Conservation (phyloP, 208 protist species). For the Angomonas ambiguus region DNA sequence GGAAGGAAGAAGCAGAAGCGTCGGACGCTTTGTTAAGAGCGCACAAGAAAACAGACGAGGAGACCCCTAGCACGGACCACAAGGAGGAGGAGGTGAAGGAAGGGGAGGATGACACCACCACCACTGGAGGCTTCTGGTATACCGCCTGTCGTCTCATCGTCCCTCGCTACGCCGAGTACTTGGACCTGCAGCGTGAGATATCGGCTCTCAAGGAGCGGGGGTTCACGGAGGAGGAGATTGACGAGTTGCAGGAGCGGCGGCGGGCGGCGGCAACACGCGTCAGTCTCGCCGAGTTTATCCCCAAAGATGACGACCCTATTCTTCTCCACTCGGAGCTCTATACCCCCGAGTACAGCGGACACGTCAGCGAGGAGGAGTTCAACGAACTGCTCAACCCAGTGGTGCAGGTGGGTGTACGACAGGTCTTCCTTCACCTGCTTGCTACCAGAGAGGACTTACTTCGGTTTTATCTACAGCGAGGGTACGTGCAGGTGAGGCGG, state of each 20-base stretch:
- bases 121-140: neutral
- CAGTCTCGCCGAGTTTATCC: neutral
- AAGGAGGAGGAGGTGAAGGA: neutral
- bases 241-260: neutral
- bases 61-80: neutral
- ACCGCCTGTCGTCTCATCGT: neutral
- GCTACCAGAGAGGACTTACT: constrained; percentile 30
- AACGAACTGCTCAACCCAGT: constrained; percentile 17
- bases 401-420: constrained; percentile 38
- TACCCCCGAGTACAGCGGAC: neutral
- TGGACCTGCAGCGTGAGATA: neutral
- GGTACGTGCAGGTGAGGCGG: constrained; percentile 36
- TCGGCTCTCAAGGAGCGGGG: neutral
- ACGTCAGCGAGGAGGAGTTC: constrained; percentile 11
- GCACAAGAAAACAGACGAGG: neutral
- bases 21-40: neutral
- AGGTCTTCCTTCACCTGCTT: constrained; percentile 81
- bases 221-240: constrained; percentile 2
- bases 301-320: neutral
- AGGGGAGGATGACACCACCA: too few relatives aligned
- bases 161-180: neutral
- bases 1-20: too few relatives aligned
- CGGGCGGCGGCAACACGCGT: neutral
- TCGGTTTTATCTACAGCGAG: constrained; percentile 46
- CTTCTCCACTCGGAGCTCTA: neutral